Conservation (phyloP, 306 rosid genomes). For the Arachis stenosperma region DNA sequence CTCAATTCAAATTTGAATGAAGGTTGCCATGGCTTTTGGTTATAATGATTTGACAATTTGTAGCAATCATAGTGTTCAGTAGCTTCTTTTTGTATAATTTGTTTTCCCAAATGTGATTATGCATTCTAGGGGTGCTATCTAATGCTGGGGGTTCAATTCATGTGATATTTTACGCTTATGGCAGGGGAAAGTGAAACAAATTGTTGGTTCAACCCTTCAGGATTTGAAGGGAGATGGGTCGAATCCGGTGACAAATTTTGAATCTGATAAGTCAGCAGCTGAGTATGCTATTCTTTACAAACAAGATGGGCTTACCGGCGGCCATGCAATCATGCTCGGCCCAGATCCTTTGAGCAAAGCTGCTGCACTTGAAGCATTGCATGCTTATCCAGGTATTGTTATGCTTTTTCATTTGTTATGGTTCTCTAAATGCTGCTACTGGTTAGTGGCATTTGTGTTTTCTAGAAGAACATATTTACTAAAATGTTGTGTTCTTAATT, state of each 20-base stretch:
- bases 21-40: background rate
- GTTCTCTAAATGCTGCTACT: background rate
- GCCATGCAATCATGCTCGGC: slow-evolving; percentile 93
- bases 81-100: too few relatives aligned
- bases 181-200: slow-evolving; percentile 92
- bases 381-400: slow-evolving; percentile 77
- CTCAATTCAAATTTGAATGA: background rate
- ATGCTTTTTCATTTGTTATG: background rate
- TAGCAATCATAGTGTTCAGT: background rate
- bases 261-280: slow-evolving; percentile 85
- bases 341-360: slow-evolving; percentile 81
- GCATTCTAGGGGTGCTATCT: background rate
- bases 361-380: slow-evolving; percentile 83
- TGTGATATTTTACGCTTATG: slow-evolving; percentile 19
- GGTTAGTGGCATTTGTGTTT: background rate
- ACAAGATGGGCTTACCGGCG: slow-evolving; percentile 78
- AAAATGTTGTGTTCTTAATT: too few relatives aligned
- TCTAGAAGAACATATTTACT: too few relatives aligned
- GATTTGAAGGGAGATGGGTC: slow-evolving; percentile 73
- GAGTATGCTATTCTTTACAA: slow-evolving; percentile 77
- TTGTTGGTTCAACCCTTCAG: slow-evolving; percentile 88
- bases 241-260: slow-evolving; percentile 80
- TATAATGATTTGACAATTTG: background rate
- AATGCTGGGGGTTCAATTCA: background rate
- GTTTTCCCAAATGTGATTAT: background rate